These are phyloP conservation scores for Penicillium bovifimosum DNA, from an alignment of 495 filamentous ascomycete genomes.

Conservation along the genomic window DNA sequence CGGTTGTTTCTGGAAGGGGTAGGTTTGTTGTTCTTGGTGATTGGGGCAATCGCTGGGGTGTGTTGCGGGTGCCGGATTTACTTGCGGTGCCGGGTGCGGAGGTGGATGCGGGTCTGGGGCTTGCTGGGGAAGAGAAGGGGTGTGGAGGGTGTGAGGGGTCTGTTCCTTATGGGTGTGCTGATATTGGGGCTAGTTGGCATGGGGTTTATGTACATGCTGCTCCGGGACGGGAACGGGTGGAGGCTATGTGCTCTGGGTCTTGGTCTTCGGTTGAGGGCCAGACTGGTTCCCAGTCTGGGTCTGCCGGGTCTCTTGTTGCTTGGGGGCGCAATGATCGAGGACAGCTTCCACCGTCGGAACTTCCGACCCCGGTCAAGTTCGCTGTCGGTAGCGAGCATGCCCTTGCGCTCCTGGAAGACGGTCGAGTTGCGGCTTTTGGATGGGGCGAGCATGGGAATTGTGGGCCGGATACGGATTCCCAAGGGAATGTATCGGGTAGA, in stretches of 20 bases:
- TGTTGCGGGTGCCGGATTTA: conserved; percentile 38
- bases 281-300: not conserved
- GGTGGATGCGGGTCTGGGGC: not conserved
- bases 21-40: conserved; percentile 59
- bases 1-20: conserved; percentile 53
- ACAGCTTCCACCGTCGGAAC: conserved; percentile 59
- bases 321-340: conserved; percentile 79
- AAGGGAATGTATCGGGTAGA: conserved; percentile 58
- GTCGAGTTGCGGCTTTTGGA: conserved; percentile 70
- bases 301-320: conserved; percentile 18
- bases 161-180: conserved; percentile 4
- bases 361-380: conserved; percentile 50
- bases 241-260: not conserved
- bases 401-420: conserved; percentile 57
- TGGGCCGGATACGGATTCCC: conserved; percentile 56
- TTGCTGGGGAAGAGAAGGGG: not conserved
- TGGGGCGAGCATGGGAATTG: conserved; percentile 99
- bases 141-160: not conserved
- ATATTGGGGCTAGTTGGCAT: conserved; percentile 72
- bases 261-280: not conserved
- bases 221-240: not conserved
- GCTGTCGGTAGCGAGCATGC: conserved; percentile 86
- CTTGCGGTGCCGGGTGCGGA: conserved; percentile 23
- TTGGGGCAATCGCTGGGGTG: conserved; percentile 54
- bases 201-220: conserved; percentile 59